phyloP scores from a whole-genome alignment of 768 basidiomycete species.

The Lyophyllum decastes region DNA sequence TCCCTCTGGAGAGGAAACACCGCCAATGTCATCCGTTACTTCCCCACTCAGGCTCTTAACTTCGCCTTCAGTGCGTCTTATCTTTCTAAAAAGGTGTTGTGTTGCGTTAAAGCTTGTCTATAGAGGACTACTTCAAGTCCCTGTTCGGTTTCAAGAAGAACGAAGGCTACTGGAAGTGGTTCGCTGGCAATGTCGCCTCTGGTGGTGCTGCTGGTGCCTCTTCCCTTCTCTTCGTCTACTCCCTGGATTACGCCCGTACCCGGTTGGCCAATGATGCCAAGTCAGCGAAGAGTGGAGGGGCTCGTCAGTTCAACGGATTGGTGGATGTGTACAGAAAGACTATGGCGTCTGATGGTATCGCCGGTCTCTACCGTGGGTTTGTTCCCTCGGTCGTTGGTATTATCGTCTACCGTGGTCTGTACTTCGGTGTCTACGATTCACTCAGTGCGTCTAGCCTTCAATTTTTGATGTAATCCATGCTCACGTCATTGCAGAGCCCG shows the following conservation, averaged over 20 bases:
- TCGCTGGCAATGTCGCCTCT: slow-evolving; percentile 95
- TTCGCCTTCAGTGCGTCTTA: slow-evolving; percentile 93
- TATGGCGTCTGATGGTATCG: slow-evolving; percentile 94
- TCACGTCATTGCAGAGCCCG: slow-evolving; percentile 67
- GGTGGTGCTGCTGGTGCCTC: slow-evolving; percentile 99
- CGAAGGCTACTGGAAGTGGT: slow-evolving; percentile 98
- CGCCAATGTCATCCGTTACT: slow-evolving; percentile 99
- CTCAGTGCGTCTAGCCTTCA: slow-evolving; percentile 60
- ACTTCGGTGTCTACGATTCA: slow-evolving; percentile 96
- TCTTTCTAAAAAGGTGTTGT: background rate
- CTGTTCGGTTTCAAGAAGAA: slow-evolving; percentile 98
- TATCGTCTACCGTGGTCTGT: slow-evolving; percentile 99
- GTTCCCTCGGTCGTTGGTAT: slow-evolving; percentile 99
- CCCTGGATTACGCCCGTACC: slow-evolving; percentile 98
- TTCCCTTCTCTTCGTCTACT: slow-evolving; percentile 99
- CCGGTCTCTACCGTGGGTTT: slow-evolving; percentile 99
- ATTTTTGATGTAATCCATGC: slow-evolving; percentile 17
- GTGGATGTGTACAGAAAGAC: slow-evolving; percentile 98
- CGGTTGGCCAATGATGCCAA: slow-evolving; percentile 98
- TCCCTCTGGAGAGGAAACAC: slow-evolving; percentile 99
- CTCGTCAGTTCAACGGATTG: slow-evolving; percentile 98
- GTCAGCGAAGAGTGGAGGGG: slow-evolving; percentile 86
- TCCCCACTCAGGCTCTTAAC: slow-evolving; percentile 99
- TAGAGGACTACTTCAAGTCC: slow-evolving; percentile 99
- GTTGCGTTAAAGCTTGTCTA: slow-evolving; percentile 11